Evolutionary conservation across 2,329 filamentous ascomycete genomes (phyloP).

Genomic region (Penicillium vulpinum): DNA sequence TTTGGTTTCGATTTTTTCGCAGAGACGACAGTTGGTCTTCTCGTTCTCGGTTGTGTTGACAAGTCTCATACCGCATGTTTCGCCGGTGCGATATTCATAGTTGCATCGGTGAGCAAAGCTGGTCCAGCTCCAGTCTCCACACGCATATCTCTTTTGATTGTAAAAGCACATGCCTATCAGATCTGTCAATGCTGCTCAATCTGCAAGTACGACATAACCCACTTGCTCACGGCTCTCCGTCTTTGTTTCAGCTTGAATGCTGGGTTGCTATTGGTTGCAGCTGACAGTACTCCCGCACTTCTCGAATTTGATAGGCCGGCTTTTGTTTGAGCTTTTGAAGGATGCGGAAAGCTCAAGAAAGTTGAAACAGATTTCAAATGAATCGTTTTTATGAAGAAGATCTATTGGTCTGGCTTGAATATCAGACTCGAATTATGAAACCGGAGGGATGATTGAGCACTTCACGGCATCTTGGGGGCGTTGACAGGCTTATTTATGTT

Average conservation of each 20-base stretch:
- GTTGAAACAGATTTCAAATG: slow-evolving; percentile 27
- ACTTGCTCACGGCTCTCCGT: slow-evolving; percentile 32
- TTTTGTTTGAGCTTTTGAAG: slow-evolving; percentile 26
- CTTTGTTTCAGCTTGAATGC: slow-evolving; percentile 36
- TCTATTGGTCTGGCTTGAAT: slow-evolving; percentile 22
- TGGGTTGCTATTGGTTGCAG: slow-evolving; percentile 35
- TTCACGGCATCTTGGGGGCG: slow-evolving; percentile 27
- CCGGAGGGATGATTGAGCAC: slow-evolving; percentile 30
- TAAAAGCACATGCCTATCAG: slow-evolving; percentile 83
- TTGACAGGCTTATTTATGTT: slow-evolving; percentile 44
- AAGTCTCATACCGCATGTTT: slow-evolving; percentile 93
- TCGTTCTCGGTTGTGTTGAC: slow-evolving; percentile 72
- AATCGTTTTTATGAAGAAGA: slow-evolving; percentile 23
- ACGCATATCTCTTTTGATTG: slow-evolving; percentile 80
- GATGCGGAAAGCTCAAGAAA: slow-evolving; percentile 9
- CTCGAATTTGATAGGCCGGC: slow-evolving; percentile 37
- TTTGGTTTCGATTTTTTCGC: slow-evolving; percentile 87
- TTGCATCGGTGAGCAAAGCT: slow-evolving; percentile 90
- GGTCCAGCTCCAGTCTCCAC: slow-evolving; percentile 93
- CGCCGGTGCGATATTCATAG: slow-evolving; percentile 91
- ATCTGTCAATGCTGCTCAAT: slow-evolving; percentile 31
- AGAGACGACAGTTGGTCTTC: slow-evolving; percentile 72
- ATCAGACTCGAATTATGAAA: slow-evolving; percentile 31
- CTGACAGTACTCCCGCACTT: slow-evolving; percentile 26
- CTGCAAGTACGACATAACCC: slow-evolving; percentile 30